A percentile compares a stretch with the other conserved stretches of the same genome.
These are phyloP conservation scores for Beta vulgaris DNA, from an alignment of 148 eudicot genomes.

Conservation along the genomic window DNA sequence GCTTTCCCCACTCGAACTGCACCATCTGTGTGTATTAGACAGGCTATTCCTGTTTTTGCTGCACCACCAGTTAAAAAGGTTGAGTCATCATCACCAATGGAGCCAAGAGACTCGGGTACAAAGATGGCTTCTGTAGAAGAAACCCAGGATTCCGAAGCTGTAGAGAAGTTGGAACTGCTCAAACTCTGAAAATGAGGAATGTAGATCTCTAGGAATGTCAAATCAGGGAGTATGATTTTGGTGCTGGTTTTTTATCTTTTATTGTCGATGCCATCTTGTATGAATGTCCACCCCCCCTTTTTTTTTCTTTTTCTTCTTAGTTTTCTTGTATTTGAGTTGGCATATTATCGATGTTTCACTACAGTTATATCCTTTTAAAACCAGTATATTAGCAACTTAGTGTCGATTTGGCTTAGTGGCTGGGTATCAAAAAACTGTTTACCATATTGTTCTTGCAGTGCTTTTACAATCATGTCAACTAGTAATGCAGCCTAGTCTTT, in stretches of 20 bases:
- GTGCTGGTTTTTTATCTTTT: conserved; percentile 27
- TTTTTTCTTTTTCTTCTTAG: background rate
- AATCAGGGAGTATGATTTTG: conserved; percentile 33
- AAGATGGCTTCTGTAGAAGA: conserved; percentile 13
- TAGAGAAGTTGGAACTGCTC: conserved; percentile 53
- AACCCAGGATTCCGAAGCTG: conserved; percentile 34
- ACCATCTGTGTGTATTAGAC: conserved; percentile 57
- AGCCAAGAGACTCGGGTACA: conserved; percentile 15
- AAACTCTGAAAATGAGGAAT: conserved; percentile 40
- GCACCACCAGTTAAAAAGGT: conserved; percentile 40
- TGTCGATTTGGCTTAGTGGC: conserved; percentile 16
- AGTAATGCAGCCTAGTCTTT: background rate
- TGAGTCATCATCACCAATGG: conserved; percentile 16
- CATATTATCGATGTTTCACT: conserved; percentile 18
- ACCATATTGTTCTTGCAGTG: conserved; percentile 5
- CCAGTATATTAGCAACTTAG: conserved; percentile 17
- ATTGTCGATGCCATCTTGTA: conserved; percentile 25
- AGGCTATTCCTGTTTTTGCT: conserved; percentile 44
- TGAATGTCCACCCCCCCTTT: conserved; percentile 20
- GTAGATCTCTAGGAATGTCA: conserved; percentile 30
- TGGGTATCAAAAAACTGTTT: background rate
- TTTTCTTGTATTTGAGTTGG: conserved; percentile 22
- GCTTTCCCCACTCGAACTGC: conserved; percentile 39
- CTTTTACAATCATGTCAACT: background rate
- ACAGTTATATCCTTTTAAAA: conserved; percentile 20